Evolutionary conservation across 2,329 filamentous ascomycete species (phyloP), one percentile per base, ranked within the genome.

Genomic region (Tolypocladium guangdongense): DNA sequence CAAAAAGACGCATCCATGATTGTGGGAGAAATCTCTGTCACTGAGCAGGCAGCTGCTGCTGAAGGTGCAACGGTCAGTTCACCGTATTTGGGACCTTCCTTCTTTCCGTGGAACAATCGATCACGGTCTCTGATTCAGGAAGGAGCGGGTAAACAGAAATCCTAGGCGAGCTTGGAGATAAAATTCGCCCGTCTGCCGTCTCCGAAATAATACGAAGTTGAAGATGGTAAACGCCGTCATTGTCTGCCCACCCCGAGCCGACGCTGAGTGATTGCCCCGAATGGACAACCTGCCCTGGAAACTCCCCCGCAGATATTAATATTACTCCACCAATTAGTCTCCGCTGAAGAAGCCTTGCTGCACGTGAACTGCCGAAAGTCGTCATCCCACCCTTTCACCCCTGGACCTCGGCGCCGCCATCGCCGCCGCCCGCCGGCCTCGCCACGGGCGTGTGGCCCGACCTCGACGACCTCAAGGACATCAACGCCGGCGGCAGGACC

Each of bases 371-470:
- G 41, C 41, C 41, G 35, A 45, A 18, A 12, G 24, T 30, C 43
- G 43, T 46, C 43, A 46, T 46, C 43, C 43, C n/a, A n/a, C n/a
- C n/a, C n/a, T n/a, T n/a, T n/a, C n/a, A 95, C 63, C 88, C 90
- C 5, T 72, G n/a, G n/a, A n/a, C n/a, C n/a, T n/a, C n/a, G n/a
- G n/a, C n/a, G n/a, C n/a, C n/a, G n/a, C n/a, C n/a, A n/a, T n/a
- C n/a, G n/a, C n/a, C n/a, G n/a, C n/a, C n/a, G n/a, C n/a, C n/a
- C n/a, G n/a, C n/a, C n/a, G n/a, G n/a, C n/a, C n/a, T n/a, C n/a
- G n/a, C n/a, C n/a, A n/a, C n/a, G n/a, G n/a, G n/a, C n/a, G n/a
- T n/a, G n/a, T n/a, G n/a, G n/a, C n/a, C n/a, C n/a, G n/a, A n/a
- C n/a, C n/a, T n/a, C n/a, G n/a, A n/a, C n/a, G n/a, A n/a, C n/a